A percentile compares a stretch with the other conserved stretches of the same genome.
Conservation (phyloP, 805 yeast species). For the Yarrowia sp. region DNA sequence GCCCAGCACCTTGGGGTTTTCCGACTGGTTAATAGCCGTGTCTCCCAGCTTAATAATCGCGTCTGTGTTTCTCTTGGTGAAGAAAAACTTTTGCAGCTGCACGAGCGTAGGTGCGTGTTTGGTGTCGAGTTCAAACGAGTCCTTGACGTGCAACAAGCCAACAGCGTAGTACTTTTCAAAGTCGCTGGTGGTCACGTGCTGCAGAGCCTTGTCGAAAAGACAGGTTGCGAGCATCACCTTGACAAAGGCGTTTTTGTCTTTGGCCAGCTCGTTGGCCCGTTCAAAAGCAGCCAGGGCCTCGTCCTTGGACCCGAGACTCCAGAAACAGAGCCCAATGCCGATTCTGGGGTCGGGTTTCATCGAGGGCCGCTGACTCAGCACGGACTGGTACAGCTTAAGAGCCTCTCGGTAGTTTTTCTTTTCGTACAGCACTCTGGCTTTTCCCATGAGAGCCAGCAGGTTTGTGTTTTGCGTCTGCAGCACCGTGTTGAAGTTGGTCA, state of each 20-base stretch:
- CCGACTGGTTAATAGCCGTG: conserved; percentile 45
- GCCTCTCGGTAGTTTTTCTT: conserved; percentile 72
- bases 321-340: conserved; percentile 91
- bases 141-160: conserved; percentile 50
- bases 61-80: conserved; percentile 59
- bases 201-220: conserved; percentile 62
- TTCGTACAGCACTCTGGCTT: conserved; percentile 74
- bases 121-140: conserved; percentile 42
- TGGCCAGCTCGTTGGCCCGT: conserved; percentile 66
- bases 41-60: conserved; percentile 55
- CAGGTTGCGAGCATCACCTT: conserved; percentile 41
- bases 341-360: conserved; percentile 87
- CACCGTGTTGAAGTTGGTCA: conserved; percentile 62
- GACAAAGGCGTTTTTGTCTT: conserved; percentile 40
- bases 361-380: conserved; percentile 66
- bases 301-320: conserved; percentile 75
- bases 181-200: conserved; percentile 45
- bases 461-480: conserved; percentile 54
- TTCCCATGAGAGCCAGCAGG: conserved; percentile 72
- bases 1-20: conserved; percentile 46
- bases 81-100: conserved; percentile 66
- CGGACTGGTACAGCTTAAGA: conserved; percentile 77
- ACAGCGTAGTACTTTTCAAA: conserved; percentile 58
- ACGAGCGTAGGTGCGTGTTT: conserved; percentile 62
- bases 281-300: conserved; percentile 83